Evolutionary conservation across 805 yeast species (phyloP).

Genomic region (Dipodascus albidus): DNA sequence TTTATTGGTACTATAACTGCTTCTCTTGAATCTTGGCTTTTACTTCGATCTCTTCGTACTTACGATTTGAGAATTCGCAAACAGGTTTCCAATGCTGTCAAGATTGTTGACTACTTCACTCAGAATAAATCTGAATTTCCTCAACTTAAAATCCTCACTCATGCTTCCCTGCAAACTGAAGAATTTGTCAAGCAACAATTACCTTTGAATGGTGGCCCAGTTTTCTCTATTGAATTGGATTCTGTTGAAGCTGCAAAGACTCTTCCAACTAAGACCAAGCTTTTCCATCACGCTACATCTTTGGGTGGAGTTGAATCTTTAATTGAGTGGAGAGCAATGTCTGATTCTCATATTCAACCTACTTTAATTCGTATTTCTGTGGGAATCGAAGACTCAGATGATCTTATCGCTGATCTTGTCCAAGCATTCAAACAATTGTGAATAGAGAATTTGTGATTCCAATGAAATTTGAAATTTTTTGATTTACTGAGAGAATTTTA

Average conservation of each 20-base stretch:
- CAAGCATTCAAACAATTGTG: conserved; percentile 34
- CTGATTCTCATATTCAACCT: conserved; percentile 46
- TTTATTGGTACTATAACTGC: conserved; percentile 71
- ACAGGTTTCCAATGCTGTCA: conserved; percentile 54
- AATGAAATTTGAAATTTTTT: neutral
- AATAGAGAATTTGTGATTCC: neutral
- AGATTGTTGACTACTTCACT: conserved; percentile 46
- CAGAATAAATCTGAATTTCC: conserved; percentile 40
- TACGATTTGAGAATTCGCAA: conserved; percentile 56
- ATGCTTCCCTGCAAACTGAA: conserved; percentile 70
- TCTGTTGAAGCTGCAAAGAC: conserved; percentile 43
- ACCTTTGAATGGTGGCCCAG: conserved; percentile 52
- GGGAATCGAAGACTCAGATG: conserved; percentile 71
- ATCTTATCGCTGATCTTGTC: conserved; percentile 63
- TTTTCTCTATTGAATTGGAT: conserved; percentile 52
- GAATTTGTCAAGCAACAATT: conserved; percentile 54
- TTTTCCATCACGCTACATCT: conserved; percentile 85
- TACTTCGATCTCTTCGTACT: conserved; percentile 73
- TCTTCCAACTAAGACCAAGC: conserved; percentile 53
- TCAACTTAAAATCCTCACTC: conserved; percentile 42
- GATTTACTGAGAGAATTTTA: neutral
- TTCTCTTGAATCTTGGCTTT: conserved; percentile 61
- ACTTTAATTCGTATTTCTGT: conserved; percentile 62
- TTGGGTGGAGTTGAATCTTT: conserved; percentile 87
- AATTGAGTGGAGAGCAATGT: conserved; percentile 81